Base-by-base conservation (phyloP, 805 yeast genomes). In the Spathaspora arborariae region DNA sequence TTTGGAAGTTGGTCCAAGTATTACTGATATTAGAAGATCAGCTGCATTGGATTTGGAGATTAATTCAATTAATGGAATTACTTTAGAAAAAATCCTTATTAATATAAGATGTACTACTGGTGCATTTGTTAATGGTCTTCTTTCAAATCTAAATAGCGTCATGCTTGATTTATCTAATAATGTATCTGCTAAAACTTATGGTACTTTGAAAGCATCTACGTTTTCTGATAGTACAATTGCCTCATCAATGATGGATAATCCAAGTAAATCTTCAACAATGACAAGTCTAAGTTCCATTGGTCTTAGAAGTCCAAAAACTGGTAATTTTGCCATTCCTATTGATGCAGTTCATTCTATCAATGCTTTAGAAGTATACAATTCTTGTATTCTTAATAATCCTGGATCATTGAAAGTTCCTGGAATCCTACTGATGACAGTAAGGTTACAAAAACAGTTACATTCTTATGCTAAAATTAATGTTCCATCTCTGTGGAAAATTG, bases 401-500 rank as follows among this genome's bases (percentile, higher is more conserved):
- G 35, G 22, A 13, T 36, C 47, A 8, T 10, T 27, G 18, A 34
- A 20, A 8, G 19, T 19, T 15, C 16, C n/a, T 8, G 22, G 33
- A 19, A 34, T 47, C 6, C 20, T 35, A 9, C 41, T 20, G 16
- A 63, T 67, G 64, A 65, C 68, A 4, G 57, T 72, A 18, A 59
- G 74, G 41, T 58, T 72, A 20, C 77, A 72, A 48, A 60, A 59
- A 46, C 72, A 68, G 42, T 45, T 64, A 44, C 70, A 63, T 39
- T 46, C 61, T 1, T 57, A 59, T 42, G 60, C 56, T 3, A 54
- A 56, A 20, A 56, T 68, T 24, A 58, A 60, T 40, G 59, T 56
- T 45, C 67, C 71, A n/a, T 68, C 75, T 3, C 65, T 75, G 1
- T 72, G 77, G 77, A 60, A 68, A 37, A 65, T 72, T 8, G 52